These are phyloP conservation scores for Handroanthus guayacan DNA, from an alignment of 257 asterid genomes.

Conservation along the genomic window DNA sequence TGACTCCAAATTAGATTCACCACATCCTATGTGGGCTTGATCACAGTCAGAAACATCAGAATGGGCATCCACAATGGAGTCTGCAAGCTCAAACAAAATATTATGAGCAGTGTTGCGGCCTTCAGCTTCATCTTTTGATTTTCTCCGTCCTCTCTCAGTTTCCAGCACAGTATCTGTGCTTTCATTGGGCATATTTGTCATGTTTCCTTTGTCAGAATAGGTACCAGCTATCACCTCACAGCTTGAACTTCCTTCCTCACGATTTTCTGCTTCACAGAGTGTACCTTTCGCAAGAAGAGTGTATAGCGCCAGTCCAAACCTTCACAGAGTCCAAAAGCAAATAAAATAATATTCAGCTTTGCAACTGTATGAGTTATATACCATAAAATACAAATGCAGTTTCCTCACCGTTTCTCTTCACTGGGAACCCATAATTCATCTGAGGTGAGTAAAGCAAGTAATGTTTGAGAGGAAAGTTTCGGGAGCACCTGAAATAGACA, in stretches of 20 bases:
- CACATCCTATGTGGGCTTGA: slow-evolving; percentile 50
- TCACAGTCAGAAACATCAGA: slow-evolving; percentile 45
- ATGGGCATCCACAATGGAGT: slow-evolving; percentile 67
- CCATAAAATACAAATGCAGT: slow-evolving; percentile 16
- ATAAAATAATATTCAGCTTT: slow-evolving; percentile 29
- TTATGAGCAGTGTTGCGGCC: slow-evolving; percentile 59
- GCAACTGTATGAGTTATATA: slow-evolving; percentile 23
- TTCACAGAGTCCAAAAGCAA: slow-evolving; percentile 30
- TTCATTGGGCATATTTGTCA: slow-evolving; percentile 53
- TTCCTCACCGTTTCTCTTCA: slow-evolving; percentile 91
- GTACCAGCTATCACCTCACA: slow-evolving; percentile 50
- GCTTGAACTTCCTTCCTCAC: slow-evolving; percentile 53
- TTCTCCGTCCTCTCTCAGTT: slow-evolving; percentile 51
- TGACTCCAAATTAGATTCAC: slow-evolving; percentile 57
- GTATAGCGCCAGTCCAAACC: slow-evolving; percentile 88
- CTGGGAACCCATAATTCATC: slow-evolving; percentile 94
- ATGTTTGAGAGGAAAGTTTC: slow-evolving; percentile 89
- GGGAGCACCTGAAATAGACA: slow-evolving; percentile 82
- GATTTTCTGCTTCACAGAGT: slow-evolving; percentile 57
- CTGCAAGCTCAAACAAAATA: slow-evolving; percentile 73
- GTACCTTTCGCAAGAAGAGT: slow-evolving; percentile 74
- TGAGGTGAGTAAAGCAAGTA: slow-evolving; percentile 87
- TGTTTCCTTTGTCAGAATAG: slow-evolving; percentile 49
- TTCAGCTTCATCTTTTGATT: slow-evolving; percentile 59
- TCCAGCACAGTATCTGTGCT: slow-evolving; percentile 48